Evolutionary conservation across 1,284 basidiomycete species (phyloP).

Genomic region (Tilletia walkeri): DNA sequence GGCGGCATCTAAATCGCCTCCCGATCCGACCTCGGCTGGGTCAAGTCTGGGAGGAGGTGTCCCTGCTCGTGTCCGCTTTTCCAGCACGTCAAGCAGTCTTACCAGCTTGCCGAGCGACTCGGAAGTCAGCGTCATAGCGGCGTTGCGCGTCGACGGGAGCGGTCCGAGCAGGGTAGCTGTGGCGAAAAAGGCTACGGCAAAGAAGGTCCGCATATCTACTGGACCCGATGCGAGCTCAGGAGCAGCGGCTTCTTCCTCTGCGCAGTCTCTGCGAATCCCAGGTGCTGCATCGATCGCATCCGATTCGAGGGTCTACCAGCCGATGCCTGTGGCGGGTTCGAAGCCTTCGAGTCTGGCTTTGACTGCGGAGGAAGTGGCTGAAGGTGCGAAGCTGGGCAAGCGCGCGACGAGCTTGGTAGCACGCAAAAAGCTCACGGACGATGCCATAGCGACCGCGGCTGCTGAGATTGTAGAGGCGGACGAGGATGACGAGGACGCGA

Average conservation of each 20-base stretch:
- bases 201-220: too few relatives aligned
- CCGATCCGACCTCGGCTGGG: background rate
- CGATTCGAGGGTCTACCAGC: slow-evolving; percentile 11
- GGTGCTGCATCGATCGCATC: background rate
- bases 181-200: too few relatives aligned
- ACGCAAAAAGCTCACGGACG: background rate
- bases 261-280: too few relatives aligned
- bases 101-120: slow-evolving; percentile 11
- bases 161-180: background rate
- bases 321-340: background rate
- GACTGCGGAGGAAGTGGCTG: background rate
- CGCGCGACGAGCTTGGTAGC: background rate
- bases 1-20: background rate
- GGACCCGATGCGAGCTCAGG: too few relatives aligned
- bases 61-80: background rate
- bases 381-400: background rate
- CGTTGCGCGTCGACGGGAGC: background rate
- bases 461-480: background rate
- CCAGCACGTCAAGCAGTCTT: slow-evolving; percentile 9
- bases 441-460: background rate
- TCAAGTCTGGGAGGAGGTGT: background rate
- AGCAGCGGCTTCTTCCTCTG: too few relatives aligned
- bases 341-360: background rate
- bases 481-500: background rate
- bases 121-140: background rate